Percentiles rank a stretch among this genome's conserved stretches.
Evolutionary conservation across 257 asterid species (phyloP).

Genomic region (Salvia hispanica): DNA sequence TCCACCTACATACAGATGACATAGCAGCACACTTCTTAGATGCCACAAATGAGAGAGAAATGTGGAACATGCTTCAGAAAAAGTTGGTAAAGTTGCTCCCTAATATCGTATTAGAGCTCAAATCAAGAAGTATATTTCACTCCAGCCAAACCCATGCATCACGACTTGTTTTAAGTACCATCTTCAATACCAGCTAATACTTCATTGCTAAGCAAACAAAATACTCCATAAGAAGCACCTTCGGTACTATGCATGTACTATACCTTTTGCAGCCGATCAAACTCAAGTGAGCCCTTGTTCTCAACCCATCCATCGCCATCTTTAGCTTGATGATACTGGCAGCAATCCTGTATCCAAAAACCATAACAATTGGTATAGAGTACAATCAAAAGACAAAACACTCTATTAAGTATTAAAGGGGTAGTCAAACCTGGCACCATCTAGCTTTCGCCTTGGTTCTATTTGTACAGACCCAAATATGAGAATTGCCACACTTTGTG

Average conservation of each 20-base stretch:
- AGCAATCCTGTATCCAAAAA: slow-evolving; percentile 73
- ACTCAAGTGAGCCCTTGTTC: slow-evolving; percentile 81
- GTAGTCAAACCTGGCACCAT: slow-evolving; percentile 91
- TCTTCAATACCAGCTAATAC: slow-evolving; percentile 2
- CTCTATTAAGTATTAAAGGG: slow-evolving; percentile 10
- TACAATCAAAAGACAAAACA: slow-evolving; percentile 12
- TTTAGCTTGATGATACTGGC: slow-evolving; percentile 97
- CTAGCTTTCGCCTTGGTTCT: slow-evolving; percentile 92
- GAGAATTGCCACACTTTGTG: slow-evolving; percentile 95
- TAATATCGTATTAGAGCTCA: not conserved
- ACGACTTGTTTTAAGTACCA: slow-evolving; percentile 19
- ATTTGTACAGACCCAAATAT: slow-evolving; percentile 93
- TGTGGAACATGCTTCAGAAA: not conserved
- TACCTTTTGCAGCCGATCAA: slow-evolving; percentile 78
- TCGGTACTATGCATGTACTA: not conserved
- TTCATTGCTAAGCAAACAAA: not conserved
- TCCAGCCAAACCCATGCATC: slow-evolving; percentile 22
- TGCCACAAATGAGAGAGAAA: slow-evolving; percentile 1
- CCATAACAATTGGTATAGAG: slow-evolving; percentile 25
- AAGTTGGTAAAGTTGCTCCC: not conserved
- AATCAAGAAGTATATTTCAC: not conserved
- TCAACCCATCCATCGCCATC: slow-evolving; percentile 99
- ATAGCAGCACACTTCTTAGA: not conserved
- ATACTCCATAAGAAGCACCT: slow-evolving; percentile 1
- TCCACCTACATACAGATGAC: slow-evolving; percentile 58